These are phyloP conservation scores for Candida stauntonica DNA, from an alignment of 805 yeast species.

Conservation along the genomic window DNA sequence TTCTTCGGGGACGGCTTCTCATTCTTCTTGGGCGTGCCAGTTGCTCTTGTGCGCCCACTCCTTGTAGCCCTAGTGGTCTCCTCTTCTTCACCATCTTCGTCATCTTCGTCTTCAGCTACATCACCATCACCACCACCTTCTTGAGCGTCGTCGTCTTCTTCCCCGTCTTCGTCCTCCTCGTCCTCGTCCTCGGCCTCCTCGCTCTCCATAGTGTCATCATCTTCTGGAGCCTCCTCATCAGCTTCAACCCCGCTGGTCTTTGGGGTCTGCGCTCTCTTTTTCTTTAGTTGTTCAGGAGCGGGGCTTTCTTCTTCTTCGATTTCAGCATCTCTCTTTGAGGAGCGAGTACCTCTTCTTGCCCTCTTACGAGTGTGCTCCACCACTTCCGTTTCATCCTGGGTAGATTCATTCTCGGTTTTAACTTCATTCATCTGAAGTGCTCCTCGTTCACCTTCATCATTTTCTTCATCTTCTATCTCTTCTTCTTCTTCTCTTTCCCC, in stretches of 20 bases:
- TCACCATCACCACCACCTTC: background rate
- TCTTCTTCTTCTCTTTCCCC: slow-evolving; percentile 10
- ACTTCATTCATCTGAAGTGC: background rate
- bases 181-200: background rate
- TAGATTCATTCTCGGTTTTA: background rate
- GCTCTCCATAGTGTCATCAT: background rate
- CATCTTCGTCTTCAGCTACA: background rate
- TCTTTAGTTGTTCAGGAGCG: background rate
- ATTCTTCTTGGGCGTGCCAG: background rate
- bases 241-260: no score
- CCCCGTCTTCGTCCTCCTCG: background rate
- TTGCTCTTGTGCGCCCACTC: background rate
- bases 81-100: slow-evolving; percentile 4
- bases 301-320: background rate
- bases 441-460: slow-evolving; percentile 2
- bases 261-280: background rate
- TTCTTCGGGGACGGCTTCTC: background rate
- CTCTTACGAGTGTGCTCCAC: background rate
- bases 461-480: slow-evolving; percentile 16
- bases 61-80: background rate
- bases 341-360: background rate
- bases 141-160: background rate
- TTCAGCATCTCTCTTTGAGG: background rate
- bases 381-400: background rate
- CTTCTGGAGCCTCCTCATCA: background rate